Evolutionary conservation across 2,329 filamentous ascomycete genomes (phyloP).

Genomic region (Sclerotinia trifoliorum): DNA sequence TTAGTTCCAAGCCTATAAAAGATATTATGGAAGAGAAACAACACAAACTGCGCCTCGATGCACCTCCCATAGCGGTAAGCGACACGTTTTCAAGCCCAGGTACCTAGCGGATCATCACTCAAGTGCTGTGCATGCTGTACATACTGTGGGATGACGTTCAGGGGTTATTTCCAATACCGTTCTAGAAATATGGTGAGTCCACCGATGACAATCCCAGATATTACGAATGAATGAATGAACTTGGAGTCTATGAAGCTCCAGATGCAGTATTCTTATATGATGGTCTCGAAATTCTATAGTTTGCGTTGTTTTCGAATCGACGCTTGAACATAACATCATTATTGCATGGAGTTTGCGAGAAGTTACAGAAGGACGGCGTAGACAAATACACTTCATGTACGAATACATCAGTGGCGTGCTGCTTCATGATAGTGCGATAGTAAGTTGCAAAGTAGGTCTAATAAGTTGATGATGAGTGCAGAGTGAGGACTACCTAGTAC

Average conservation of each 20-base stretch:
- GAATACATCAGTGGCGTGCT: constrained; percentile 8
- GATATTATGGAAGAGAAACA: not conserved
- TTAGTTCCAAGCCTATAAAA: not conserved
- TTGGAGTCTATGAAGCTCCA: not conserved
- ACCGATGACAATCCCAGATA: not conserved
- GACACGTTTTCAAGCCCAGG: not conserved
- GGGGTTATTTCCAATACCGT: not conserved
- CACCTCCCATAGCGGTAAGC: not conserved
- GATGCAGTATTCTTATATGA: not conserved
- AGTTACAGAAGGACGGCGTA: too few species aligned
- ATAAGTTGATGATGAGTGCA: not conserved
- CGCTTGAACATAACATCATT: too few species aligned
- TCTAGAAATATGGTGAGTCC: not conserved
- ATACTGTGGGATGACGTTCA: not conserved
- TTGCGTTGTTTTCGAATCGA: too few species aligned
- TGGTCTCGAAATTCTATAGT: too few species aligned
- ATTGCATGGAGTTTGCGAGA: too few species aligned
- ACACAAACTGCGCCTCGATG: not conserved
- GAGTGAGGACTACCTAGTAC: not conserved
- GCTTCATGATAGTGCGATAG: too few species aligned
- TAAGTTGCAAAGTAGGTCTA: too few species aligned
- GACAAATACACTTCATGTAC: not conserved
- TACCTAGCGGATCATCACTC: not conserved
- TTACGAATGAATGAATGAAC: not conserved
- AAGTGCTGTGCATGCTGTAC: not conserved